Evolutionary conservation across 352 stramenopile species (phyloP).

Genomic region (Pythium oligandrum): DNA sequence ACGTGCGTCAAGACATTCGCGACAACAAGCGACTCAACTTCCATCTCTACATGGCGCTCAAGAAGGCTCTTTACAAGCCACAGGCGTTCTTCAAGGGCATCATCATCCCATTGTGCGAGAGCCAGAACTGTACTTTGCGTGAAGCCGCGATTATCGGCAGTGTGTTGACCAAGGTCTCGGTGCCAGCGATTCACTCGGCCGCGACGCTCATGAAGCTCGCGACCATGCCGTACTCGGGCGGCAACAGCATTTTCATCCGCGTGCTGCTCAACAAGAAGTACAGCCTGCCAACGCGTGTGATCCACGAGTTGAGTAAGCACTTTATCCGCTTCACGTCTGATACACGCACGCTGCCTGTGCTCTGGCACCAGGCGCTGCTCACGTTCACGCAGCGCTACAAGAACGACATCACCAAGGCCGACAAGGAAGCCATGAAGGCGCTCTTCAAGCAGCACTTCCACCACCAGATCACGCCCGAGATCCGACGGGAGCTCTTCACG

Average conservation of each 20-base stretch:
- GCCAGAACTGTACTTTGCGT: constrained; percentile 93
- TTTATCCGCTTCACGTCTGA: constrained; percentile 93
- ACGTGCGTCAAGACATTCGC: constrained; percentile 96
- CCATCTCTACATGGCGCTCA: constrained; percentile 98
- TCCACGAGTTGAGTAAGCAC: constrained; percentile 94
- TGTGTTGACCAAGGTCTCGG: constrained; percentile 97
- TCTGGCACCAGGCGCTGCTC: constrained; percentile 99
- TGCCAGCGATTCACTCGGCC: constrained; percentile 98
- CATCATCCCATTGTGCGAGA: constrained; percentile 95
- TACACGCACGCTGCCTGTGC: constrained; percentile 89
- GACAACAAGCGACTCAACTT: constrained; percentile 99
- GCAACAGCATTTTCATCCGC: constrained; percentile 98
- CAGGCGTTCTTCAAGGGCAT: constrained; percentile 99
- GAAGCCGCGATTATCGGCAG: constrained; percentile 98
- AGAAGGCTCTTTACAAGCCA: constrained; percentile 99
- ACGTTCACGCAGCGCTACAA: constrained; percentile 99
- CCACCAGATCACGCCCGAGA: constrained; percentile 98
- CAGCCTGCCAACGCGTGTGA: constrained; percentile 95
- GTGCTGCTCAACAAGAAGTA: constrained; percentile 99
- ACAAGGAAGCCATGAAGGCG: constrained; percentile 94
- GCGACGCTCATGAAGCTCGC: constrained; percentile 98
- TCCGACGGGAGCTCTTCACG: constrained; percentile 95
- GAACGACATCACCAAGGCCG: constrained; percentile 92
- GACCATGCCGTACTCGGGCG: constrained; percentile 95
- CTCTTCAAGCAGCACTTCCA: constrained; percentile 90